A percentile compares a stretch with the other conserved stretches of the same genome.
Evolutionary conservation across 176 grass and related monocot genomes (phyloP).

Genomic region (Hyparrhenia diplandra): DNA sequence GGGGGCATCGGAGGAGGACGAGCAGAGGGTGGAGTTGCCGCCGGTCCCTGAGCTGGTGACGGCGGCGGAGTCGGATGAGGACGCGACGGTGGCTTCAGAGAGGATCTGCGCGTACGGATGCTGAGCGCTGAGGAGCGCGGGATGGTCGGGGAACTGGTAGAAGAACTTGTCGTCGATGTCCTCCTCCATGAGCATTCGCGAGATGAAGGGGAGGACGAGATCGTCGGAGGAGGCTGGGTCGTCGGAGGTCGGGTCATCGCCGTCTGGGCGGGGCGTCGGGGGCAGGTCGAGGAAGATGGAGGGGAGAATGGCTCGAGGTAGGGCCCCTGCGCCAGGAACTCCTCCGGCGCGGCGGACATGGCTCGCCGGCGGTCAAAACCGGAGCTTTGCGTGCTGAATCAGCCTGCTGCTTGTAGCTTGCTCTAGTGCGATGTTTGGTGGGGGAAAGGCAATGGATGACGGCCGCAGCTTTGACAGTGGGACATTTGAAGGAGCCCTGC

Average conservation of each 20-base stretch:
- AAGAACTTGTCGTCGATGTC: conserved; percentile 61
- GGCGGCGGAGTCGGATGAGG: not conserved
- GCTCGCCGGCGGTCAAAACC: not conserved
- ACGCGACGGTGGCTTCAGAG: not conserved
- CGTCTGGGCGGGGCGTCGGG: conserved; percentile 21
- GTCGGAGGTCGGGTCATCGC: not conserved
- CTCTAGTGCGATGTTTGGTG: not conserved
- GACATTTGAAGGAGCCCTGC: not conserved
- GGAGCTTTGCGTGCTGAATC: not conserved
- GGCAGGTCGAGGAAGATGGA: conserved; percentile 49
- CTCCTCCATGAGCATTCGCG: conserved; percentile 76
- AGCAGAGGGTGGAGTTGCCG: conserved; percentile 8
- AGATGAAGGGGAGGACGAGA: conserved; percentile 63
- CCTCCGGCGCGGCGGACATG: conserved; percentile 6
- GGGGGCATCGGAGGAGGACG: not conserved
- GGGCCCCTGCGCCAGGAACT: not conserved
- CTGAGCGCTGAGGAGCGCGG: conserved; percentile 44
- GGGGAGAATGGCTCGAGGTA: conserved; percentile 36
- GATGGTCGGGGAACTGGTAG: conserved; percentile 50
- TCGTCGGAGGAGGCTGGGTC: conserved; percentile 38
- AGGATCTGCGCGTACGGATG: conserved; percentile 49
- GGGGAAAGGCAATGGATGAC: not conserved
- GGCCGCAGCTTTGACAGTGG: not conserved
- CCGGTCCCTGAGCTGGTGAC: not conserved
- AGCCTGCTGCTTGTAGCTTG: not conserved